Base-by-base conservation (phyloP, 2,329 filamentous ascomycete species). In the Mycocentrospora acerina region DNA sequence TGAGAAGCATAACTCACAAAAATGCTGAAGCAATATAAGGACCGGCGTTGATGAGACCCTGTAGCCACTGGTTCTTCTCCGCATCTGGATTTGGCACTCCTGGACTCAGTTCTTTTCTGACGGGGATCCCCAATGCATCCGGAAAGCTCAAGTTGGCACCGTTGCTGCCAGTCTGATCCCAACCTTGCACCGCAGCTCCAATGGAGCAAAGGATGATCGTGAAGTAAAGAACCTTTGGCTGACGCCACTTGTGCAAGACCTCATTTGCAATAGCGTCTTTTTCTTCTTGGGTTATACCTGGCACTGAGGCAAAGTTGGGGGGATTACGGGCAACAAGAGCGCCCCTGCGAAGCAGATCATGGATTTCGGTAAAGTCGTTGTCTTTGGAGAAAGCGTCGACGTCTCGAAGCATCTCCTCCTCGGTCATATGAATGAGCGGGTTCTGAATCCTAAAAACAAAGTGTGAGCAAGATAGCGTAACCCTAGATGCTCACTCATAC, bases 161-260 rank as follows among this genome's bases (percentile, higher is more conserved):
- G 18, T 54, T 56, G 1, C 46, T 42, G 24, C 80, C 80, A 7
- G 80, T 83, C 57, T 82, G 79, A 46, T 83, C 80, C 81, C 80
- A 84, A 25, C 81, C 80, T 40, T 69, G 62, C 16, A 86, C 79
- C 12, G 81, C 81, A 10, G 83, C 82, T 29, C 80, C 82, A 40
- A 86, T 78, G 17, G 82, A 85, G 60, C 80, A 84, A 14, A 80
- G 77, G 8, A 79, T 69, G 46, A 87, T 83, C 31, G 83, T 85
- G 43, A 83, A 71, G 63, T 82, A 82, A 4, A 88, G 71, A 14
- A 74, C 71, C 49, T 54, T 71, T 0, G 83, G 82, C 24, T 55
- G 50, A 13, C 83, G 75, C 43, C 83, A 87, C 55, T 80, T 82
- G 14, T 71, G 73, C 77, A 81, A 30, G 16, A 46, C 37, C 29